phyloP scores from a whole-genome alignment of 805 yeast genomes.

The Kazachstania bromeliacearum region DNA sequence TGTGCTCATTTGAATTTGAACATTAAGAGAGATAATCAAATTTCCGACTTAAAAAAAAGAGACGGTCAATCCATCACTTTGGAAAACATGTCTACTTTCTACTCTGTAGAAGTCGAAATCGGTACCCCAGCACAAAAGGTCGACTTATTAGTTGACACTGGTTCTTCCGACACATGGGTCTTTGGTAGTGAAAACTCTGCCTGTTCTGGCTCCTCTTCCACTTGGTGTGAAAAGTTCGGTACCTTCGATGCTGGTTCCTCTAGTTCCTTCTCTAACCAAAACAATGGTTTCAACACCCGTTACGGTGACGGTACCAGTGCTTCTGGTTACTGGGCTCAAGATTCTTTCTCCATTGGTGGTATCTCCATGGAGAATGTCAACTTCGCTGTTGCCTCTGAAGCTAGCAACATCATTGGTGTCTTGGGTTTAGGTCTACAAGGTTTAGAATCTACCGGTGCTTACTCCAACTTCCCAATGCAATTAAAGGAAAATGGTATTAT shows the following conservation, averaged over 20 bases:
- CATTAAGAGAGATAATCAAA: too few species aligned
- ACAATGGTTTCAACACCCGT: slow-evolving; percentile 32
- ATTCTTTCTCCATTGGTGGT: slow-evolving; percentile 38
- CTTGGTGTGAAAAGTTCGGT: slow-evolving; percentile 31
- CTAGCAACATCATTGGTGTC: too few species aligned
- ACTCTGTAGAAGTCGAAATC: slow-evolving; percentile 36
- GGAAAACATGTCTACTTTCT: slow-evolving; percentile 20
- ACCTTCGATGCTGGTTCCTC: slow-evolving; percentile 30
- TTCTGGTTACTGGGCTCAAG: slow-evolving; percentile 43
- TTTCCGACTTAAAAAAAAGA: too few species aligned
- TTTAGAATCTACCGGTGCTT: slow-evolving; percentile 21
- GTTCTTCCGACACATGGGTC: slow-evolving; percentile 60
- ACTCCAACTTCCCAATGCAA: slow-evolving; percentile 58
- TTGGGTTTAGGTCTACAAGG: slow-evolving; percentile 1
- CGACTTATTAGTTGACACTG: slow-evolving; percentile 58
- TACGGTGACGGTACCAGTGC: slow-evolving; percentile 45
- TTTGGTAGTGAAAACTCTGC: slow-evolving; percentile 23
- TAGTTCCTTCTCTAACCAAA: slow-evolving; percentile 24
- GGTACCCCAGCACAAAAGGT: slow-evolving; percentile 54
- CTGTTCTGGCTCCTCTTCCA: not conserved
- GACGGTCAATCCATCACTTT: too few species aligned
- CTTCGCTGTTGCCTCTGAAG: too few species aligned
- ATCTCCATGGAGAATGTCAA: too few species aligned
- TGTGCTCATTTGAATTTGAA: too few species aligned
- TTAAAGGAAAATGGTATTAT: slow-evolving; percentile 51